Evolutionary conservation across 2,329 filamentous ascomycete genomes (phyloP), one percentile per base, ranked within the genome.

Genomic region (Pseudogymnoascus verrucosus): DNA sequence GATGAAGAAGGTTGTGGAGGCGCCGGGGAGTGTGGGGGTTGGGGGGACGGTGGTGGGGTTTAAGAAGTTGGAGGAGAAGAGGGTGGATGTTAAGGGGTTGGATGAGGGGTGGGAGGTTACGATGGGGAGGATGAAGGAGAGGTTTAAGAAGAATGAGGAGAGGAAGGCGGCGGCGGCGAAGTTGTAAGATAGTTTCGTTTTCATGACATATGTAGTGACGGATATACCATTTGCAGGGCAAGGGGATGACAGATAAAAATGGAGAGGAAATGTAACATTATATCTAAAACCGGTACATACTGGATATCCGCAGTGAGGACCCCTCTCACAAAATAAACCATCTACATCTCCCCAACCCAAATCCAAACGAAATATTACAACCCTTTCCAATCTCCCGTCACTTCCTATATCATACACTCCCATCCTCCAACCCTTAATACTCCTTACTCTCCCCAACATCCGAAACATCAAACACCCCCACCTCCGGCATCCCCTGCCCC

Each of bases 401-500:
- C 12, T 28, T n/a, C 28, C 21, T 51, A 28, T 26, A 51, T 51
- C 6, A 51, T 51, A 51, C 44, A 51, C 23, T 2, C 7, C 23
- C 3, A 3, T 2, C 12, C 3, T 5, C 12, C 42, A 23, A 19
- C 14, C 42, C 63, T 79, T 71, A 88, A 74, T 91, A 95, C 72
- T 91, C 89, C 65, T 85, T 82, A 69, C 87, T 93, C 78, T 93
- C 91, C 0, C 91, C 91, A 77, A 97, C 90, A 68, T 90, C 86
- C 71, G 91, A 93, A 1, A 90, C 83, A 71, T 93, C 91, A 78
- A 95, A 96, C 0, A 89, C 78, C 0, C 90, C 91, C 54, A 80
- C 83, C 75, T 93, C 89, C 0, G 83, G 78, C 0, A 96, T 73
- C 0, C 84, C 85, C 69, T 86, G 87, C 70, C 81, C 82, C 69